Evolutionary conservation across 495 filamentous ascomycete genomes (phyloP).

Genomic region (Filosporella fistucella): DNA sequence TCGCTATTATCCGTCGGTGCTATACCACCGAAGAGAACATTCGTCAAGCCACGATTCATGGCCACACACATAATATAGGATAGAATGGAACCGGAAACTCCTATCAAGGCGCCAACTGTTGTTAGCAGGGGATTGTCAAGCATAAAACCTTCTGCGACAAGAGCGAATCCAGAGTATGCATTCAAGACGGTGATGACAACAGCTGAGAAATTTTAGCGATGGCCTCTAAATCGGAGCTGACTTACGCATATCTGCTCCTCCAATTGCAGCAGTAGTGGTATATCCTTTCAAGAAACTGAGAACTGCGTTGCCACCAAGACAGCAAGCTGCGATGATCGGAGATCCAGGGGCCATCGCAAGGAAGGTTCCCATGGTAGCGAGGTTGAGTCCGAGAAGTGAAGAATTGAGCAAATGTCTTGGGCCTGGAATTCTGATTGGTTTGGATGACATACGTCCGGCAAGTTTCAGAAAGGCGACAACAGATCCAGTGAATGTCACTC

Average conservation of each 20-base stretch:
- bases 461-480: constrained; percentile 81
- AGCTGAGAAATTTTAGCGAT: constrained; percentile 25
- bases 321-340: constrained; percentile 67
- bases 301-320: constrained; percentile 64
- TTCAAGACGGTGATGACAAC: constrained; percentile 84
- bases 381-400: constrained; percentile 62
- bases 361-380: constrained; percentile 75
- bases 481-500: constrained; percentile 79
- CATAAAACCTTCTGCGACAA: constrained; percentile 84
- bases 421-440: constrained; percentile 60
- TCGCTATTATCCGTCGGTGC: constrained; percentile 52
- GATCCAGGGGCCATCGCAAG: constrained; percentile 69
- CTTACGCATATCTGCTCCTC: constrained; percentile 75
- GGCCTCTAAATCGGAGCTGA: background rate
- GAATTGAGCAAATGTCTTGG: constrained; percentile 63
- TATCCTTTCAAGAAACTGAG: constrained; percentile 78
- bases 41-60: constrained; percentile 77
- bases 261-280: constrained; percentile 77
- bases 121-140: constrained; percentile 77
- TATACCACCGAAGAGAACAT: constrained; percentile 79
- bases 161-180: constrained; percentile 78
- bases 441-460: constrained; percentile 70
- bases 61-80: constrained; percentile 80
- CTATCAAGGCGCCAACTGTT: constrained; percentile 74
- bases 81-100: constrained; percentile 75